Evolutionary conservation across 768 basidiomycete species (phyloP).

Genomic region (Hygrocybe coccinea): DNA sequence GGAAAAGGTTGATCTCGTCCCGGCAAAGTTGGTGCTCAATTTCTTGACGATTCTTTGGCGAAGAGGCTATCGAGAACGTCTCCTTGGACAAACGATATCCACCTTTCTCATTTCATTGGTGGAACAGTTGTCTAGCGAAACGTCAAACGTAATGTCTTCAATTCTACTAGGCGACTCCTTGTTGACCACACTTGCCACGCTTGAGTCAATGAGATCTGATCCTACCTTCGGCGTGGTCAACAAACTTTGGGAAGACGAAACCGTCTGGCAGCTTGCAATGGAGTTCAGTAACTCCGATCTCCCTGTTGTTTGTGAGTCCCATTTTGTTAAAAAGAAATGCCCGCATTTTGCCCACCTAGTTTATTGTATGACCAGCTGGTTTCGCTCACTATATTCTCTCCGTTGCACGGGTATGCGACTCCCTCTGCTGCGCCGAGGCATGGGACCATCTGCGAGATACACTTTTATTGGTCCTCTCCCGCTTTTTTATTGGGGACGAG

Average conservation of each 20-base stretch:
- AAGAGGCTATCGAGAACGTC: constrained; percentile 16
- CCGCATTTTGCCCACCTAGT: neutral
- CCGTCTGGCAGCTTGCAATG: constrained; percentile 36
- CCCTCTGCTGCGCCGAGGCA: constrained; percentile 44
- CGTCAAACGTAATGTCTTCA: constrained; percentile 1
- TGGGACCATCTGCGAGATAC: constrained; percentile 52
- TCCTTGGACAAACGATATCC: constrained; percentile 17
- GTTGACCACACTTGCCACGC: constrained; percentile 32
- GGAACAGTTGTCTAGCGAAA: constrained; percentile 13
- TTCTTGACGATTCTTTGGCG: constrained; percentile 37
- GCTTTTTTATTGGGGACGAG: constrained; percentile 41
- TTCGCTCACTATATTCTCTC: constrained; percentile 43
- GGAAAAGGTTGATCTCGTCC: constrained; percentile 7
- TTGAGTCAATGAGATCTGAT: constrained; percentile 15
- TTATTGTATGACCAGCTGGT: constrained; percentile 32
- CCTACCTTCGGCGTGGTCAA: constrained; percentile 7
- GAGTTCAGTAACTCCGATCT: constrained; percentile 29
- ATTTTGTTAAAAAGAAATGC: neutral
- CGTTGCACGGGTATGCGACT: constrained; percentile 23
- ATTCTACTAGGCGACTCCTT: constrained; percentile 32
- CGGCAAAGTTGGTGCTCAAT: constrained; percentile 22
- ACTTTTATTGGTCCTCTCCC: constrained; percentile 44
- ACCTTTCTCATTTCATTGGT: constrained; percentile 21
- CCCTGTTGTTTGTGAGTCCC: constrained; percentile 38
- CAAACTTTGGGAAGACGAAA: constrained; percentile 26